phyloP scores from a whole-genome alignment of 495 filamentous ascomycete species.

The Geoglossum glabrum region DNA sequence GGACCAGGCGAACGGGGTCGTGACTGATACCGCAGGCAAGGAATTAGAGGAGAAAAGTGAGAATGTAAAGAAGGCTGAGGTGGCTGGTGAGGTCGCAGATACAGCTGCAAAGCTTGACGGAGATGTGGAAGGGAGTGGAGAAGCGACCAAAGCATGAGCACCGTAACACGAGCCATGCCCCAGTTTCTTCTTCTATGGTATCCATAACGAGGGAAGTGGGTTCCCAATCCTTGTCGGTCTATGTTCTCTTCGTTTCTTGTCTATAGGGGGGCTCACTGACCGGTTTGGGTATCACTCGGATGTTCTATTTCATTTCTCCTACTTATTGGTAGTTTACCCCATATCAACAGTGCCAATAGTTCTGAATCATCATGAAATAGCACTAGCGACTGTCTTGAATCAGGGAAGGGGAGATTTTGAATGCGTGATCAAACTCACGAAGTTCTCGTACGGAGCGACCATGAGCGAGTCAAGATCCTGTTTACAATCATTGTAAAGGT shows the following conservation, averaged over 20 bases:
- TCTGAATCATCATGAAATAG: neutral
- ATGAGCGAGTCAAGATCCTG: too few species aligned
- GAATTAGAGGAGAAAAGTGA: constrained; percentile 8
- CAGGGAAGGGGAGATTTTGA: neutral
- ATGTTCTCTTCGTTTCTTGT: neutral
- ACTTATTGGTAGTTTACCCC: neutral
- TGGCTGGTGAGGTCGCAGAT: constrained; percentile 4
- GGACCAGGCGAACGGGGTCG: neutral
- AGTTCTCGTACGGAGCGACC: too few species aligned
- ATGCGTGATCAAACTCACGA: too few species aligned
- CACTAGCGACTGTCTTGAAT: neutral
- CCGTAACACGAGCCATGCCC: neutral
- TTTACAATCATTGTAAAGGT: too few species aligned
- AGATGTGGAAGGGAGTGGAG: neutral
- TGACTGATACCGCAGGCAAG: neutral
- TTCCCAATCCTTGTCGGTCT: neutral
- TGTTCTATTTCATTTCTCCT: neutral
- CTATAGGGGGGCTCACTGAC: neutral
- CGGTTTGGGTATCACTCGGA: neutral
- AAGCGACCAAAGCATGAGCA: neutral
- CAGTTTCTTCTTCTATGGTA: neutral
- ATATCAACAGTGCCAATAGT: neutral
- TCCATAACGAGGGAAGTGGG: neutral
- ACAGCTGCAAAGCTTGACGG: constrained; percentile 2
- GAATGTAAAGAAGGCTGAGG: constrained; percentile 3